Evolutionary conservation across 2,329 filamentous ascomycete species (phyloP), one percentile per base, ranked within the genome.

Genomic region (Pseudodiploospora longispora): DNA sequence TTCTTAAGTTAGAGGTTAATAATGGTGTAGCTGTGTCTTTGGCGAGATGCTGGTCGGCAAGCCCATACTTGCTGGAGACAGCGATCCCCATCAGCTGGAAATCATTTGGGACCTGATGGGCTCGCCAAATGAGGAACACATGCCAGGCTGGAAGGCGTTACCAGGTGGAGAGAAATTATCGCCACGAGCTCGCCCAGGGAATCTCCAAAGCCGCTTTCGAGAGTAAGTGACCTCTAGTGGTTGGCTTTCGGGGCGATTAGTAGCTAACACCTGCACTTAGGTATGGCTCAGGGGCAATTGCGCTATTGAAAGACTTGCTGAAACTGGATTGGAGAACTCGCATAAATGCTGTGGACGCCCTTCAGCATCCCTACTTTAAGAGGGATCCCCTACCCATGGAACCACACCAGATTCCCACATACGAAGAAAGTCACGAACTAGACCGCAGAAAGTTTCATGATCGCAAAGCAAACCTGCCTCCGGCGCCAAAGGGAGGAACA

Each of bases 41-140:
- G 93, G 89, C 41, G 93, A 98, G 62, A 98, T 98, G 91, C 84
- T 96, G 52, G 81, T 88, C 55, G 83, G 88, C 33, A 95, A 91
- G 62, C 93, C 93, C 0, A 97, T 98, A 42, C 74, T 98, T 36
- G 80, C 89, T 6, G 93, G 93, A 9, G 88, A 87, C 52, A 94
- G 85, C 55, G 93, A 98, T 59, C 68, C 80, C 6, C 84, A 96
- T 58, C 93, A 98, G 64, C 81, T 94, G 9, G 85, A 95, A 9
- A 81, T 95, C 38, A 97, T 98, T 47, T 98, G 95, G 67, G 87
- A 90, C 51, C 75, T 98, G 34, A 85, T 95, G 52, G 93, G 93
- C 10, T 85, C 87, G 1, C 93, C 93, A 1, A 95, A 77, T 1
- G 88, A 96, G 19, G 81, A 89, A 40, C 93, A 70, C 36, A 97